phyloP scores from a whole-genome alignment of 2,329 filamentous ascomycete species.

The Zymoseptoria passerinii region DNA sequence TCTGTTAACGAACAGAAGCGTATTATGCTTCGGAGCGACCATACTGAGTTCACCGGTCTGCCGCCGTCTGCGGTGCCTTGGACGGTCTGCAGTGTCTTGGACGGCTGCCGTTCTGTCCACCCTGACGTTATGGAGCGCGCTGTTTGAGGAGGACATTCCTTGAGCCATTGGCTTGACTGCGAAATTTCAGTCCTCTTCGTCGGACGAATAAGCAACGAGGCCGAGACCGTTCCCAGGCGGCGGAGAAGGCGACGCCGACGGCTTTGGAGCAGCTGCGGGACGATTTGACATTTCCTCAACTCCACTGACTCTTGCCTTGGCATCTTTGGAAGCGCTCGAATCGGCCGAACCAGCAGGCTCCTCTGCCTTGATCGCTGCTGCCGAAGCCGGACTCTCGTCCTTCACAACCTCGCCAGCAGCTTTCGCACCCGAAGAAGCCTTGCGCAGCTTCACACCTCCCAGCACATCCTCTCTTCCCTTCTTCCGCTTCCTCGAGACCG shows the following conservation, averaged over 20 bases:
- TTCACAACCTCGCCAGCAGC: not conserved
- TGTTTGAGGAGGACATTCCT: no score
- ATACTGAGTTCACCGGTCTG: not conserved
- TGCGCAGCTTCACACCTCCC: conserved; percentile 39
- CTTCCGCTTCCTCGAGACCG: conserved; percentile 29
- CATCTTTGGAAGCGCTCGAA: not conserved
- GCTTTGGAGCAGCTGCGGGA: conserved; percentile 1
- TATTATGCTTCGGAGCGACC: not conserved
- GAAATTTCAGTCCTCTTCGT: conserved; percentile 33
- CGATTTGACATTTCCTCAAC: not conserved
- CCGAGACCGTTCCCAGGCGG: conserved; percentile 23
- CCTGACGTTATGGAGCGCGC: not conserved
- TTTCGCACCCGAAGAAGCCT: conserved; percentile 26
- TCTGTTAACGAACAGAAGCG: not conserved
- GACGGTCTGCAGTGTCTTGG: not conserved
- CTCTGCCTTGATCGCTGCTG: not conserved
- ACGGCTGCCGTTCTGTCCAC: not conserved
- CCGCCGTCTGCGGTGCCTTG: not conserved
- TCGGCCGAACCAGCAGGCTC: not conserved
- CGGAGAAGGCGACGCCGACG: conserved; percentile 9
- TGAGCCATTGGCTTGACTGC: not conserved
- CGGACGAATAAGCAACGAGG: conserved; percentile 37
- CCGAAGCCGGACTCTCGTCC: not conserved
- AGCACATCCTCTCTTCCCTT: conserved; percentile 30
- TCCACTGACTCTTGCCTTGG: not conserved